Percentiles rank a stretch among this genome's conserved stretches.
Evolutionary conservation across 139 green algal genomes (phyloP).

Genomic region (Eudorina sp.): DNA sequence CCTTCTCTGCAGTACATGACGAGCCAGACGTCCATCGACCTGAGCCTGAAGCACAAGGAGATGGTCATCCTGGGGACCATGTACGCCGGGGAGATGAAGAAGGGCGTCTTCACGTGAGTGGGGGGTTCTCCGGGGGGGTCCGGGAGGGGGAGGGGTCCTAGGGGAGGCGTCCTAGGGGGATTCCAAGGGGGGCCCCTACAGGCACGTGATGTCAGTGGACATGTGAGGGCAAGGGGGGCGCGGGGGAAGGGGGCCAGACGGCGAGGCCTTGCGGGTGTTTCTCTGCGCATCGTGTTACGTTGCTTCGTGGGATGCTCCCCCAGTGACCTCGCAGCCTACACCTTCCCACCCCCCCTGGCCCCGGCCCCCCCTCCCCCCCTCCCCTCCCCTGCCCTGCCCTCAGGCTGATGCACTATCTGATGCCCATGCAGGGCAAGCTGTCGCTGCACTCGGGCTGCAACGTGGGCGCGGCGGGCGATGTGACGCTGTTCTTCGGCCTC

Average conservation of each 20-base stretch:
- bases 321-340: not conserved
- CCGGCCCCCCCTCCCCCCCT: not conserved
- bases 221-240: too few species aligned
- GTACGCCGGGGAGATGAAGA: constrained; percentile 98
- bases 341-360: not conserved
- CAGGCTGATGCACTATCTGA: constrained; percentile 93
- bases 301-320: too few species aligned
- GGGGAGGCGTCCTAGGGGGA: too few species aligned
- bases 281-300: too few species aligned
- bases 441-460: constrained; percentile 95
- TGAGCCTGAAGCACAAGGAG: constrained; percentile 84
- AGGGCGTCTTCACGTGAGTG: constrained; percentile 80
- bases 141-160: too few species aligned
- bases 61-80: constrained; percentile 90
- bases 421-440: constrained; percentile 89
- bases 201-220: too few species aligned
- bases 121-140: too few species aligned
- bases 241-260: too few species aligned
- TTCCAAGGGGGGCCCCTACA: too few species aligned
- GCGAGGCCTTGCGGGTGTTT: too few species aligned
- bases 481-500: constrained; percentile 90
- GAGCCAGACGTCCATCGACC: constrained; percentile 87
- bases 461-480: constrained; percentile 77
- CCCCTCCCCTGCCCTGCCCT: not conserved
- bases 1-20: constrained; percentile 86